Conservation (phyloP, 306 rosid species). For the Vicia villosa region DNA sequence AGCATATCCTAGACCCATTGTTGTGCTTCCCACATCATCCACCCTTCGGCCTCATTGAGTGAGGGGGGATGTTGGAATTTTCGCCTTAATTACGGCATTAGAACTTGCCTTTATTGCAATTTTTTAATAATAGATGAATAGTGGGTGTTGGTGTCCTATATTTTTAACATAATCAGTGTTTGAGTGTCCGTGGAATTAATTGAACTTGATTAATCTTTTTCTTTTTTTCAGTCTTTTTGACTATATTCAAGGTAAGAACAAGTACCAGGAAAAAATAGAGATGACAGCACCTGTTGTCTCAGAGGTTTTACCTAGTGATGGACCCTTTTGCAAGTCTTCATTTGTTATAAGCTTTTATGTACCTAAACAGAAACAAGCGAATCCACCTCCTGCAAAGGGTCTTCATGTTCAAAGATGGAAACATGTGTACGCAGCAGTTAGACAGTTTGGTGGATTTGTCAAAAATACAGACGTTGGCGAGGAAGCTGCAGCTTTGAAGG, state of each 20-base stretch:
- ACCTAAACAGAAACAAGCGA: slow-evolving; percentile 68
- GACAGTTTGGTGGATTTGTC: slow-evolving; percentile 72
- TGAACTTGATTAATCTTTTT: slow-evolving; percentile 12
- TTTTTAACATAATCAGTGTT: too few relatives aligned
- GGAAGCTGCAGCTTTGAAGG: slow-evolving; percentile 70
- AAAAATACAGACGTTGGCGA: slow-evolving; percentile 49
- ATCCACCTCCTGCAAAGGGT: slow-evolving; percentile 76
- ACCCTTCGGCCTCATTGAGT: too few relatives aligned
- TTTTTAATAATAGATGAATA: too few relatives aligned
- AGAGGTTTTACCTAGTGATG: slow-evolving; percentile 67
- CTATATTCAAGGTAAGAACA: slow-evolving; percentile 81
- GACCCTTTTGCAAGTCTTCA: slow-evolving; percentile 79
- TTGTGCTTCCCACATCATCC: too few relatives aligned
- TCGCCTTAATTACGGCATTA: too few relatives aligned
- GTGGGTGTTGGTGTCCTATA: too few relatives aligned
- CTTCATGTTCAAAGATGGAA: slow-evolving; percentile 69
- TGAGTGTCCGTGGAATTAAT: too few relatives aligned
- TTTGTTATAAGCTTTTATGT: slow-evolving; percentile 80
- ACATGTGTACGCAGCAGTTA: slow-evolving; percentile 57
- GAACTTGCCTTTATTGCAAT: too few relatives aligned
- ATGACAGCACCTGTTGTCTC: slow-evolving; percentile 81
- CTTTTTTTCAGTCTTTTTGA: slow-evolving; percentile 57
- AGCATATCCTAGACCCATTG: too few relatives aligned
- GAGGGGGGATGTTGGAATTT: too few relatives aligned
- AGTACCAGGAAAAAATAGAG: slow-evolving; percentile 60